Evolutionary conservation across 1,139 yeast species (phyloP).

Genomic region (Maudiozyma humilis): DNA sequence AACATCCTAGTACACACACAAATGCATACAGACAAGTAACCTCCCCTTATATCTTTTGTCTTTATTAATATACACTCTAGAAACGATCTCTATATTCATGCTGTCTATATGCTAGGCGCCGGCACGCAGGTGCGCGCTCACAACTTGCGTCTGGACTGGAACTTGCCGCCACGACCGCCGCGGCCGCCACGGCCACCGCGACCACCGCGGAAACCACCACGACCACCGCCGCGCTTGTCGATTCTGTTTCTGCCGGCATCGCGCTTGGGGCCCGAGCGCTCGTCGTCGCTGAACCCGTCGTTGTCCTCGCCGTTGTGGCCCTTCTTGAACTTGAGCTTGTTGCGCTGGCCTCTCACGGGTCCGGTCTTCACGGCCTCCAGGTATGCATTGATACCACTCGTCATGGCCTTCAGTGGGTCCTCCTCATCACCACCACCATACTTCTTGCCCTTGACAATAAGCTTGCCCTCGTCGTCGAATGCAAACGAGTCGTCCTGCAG

Average conservation of each 20-base stretch:
- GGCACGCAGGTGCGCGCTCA: conserved; percentile 10
- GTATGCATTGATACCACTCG: conserved; percentile 76
- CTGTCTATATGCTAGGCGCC: neutral
- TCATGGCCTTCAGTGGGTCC: conserved; percentile 41
- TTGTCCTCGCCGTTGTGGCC: conserved; percentile 47
- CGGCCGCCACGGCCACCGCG: conserved; percentile 10
- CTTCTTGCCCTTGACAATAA: conserved; percentile 40
- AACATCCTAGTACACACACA: neutral
- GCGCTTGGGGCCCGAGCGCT: conserved; percentile 14
- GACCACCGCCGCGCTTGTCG: conserved; percentile 21
- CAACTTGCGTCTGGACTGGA: conserved; percentile 28
- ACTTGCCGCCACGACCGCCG: conserved; percentile 17
- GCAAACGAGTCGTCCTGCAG: conserved; percentile 41
- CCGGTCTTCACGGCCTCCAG: conserved; percentile 88
- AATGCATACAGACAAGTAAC: conserved; percentile 5
- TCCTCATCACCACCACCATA: conserved; percentile 35
- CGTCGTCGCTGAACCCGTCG: conserved; percentile 50
- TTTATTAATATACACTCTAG: conserved; percentile 1
- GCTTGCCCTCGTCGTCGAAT: conserved; percentile 49
- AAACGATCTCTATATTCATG: neutral
- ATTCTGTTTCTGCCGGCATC: conserved; percentile 19
- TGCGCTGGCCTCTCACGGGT: conserved; percentile 87
- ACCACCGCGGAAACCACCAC: conserved; percentile 33
- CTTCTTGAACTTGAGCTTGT: conserved; percentile 79
- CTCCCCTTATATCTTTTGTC: neutral